Evolutionary conservation across 495 filamentous ascomycete genomes (phyloP).

Genomic region (Amniculicola lignicola): DNA sequence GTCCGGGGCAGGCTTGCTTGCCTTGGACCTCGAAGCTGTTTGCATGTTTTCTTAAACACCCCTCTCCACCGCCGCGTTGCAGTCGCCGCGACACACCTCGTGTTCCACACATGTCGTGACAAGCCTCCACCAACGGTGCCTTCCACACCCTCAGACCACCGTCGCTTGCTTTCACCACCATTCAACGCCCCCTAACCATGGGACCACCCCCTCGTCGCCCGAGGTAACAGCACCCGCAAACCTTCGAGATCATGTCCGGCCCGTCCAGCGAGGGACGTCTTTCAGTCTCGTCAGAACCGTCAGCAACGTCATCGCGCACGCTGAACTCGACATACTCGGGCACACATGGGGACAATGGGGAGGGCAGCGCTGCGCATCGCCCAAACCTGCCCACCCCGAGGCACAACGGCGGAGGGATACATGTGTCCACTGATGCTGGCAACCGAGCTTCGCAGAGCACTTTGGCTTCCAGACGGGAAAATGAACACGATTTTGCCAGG

Average conservation of each 20-base stretch:
- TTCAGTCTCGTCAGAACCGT: slow-evolving; percentile 24
- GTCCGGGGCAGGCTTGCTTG: no score
- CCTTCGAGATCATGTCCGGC: slow-evolving; percentile 20
- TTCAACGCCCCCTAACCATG: slow-evolving; percentile 6
- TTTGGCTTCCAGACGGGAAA: slow-evolving; percentile 8
- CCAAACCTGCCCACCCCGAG: slow-evolving; percentile 10
- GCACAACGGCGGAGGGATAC: slow-evolving; percentile 1
- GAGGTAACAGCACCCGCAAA: neutral
- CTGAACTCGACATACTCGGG: slow-evolving; percentile 23
- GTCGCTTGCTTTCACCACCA: neutral
- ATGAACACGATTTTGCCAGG: slow-evolving; percentile 27
- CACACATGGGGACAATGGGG: slow-evolving; percentile 23
- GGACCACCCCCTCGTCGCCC: neutral
- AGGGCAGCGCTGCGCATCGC: slow-evolving; percentile 24
- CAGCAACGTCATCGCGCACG: slow-evolving; percentile 19
- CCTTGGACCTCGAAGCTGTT: no score
- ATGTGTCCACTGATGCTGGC: neutral
- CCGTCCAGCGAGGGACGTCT: slow-evolving; percentile 26
- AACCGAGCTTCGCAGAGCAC: neutral
- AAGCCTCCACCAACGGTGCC: neutral
- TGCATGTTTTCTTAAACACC: no score
- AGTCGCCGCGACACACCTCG: no score
- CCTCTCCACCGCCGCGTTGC: no score
- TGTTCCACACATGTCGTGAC: neutral
- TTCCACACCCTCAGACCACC: neutral